Evolutionary conservation across 495 filamentous ascomycete genomes (phyloP).

Genomic region (Astrothelium macrocarpum): DNA sequence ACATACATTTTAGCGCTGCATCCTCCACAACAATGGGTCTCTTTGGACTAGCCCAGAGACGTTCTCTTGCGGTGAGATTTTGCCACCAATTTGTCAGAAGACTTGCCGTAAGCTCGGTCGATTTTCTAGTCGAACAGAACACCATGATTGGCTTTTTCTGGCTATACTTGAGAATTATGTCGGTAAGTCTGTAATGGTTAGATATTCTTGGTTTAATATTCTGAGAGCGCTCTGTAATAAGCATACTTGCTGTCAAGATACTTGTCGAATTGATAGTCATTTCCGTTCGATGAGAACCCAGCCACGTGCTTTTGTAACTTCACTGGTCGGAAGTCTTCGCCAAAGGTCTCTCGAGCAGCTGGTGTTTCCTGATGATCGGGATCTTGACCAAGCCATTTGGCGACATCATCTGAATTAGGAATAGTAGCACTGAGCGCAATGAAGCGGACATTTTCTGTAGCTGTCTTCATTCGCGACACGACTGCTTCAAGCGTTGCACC

Average conservation of each 20-base stretch:
- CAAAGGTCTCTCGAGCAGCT: slow-evolving; percentile 70
- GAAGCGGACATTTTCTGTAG: slow-evolving; percentile 79
- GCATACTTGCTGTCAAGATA: slow-evolving; percentile 59
- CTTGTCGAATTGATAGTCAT: slow-evolving; percentile 86
- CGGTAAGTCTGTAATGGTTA: slow-evolving; percentile 45
- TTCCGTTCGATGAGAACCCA: slow-evolving; percentile 56
- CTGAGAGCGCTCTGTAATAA: neutral
- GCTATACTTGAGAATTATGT: slow-evolving; percentile 67
- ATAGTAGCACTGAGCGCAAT: slow-evolving; percentile 88
- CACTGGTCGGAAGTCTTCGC: slow-evolving; percentile 84
- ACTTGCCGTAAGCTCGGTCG: slow-evolving; percentile 65
- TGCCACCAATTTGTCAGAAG: slow-evolving; percentile 60
- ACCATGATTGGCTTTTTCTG: slow-evolving; percentile 80
- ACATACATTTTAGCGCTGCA: slow-evolving; percentile 51
- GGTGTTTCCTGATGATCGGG: slow-evolving; percentile 55
- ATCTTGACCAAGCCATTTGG: slow-evolving; percentile 80
- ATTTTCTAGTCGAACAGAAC: slow-evolving; percentile 81
- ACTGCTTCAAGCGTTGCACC: slow-evolving; percentile 93
- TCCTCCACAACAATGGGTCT: slow-evolving; percentile 47
- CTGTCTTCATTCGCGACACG: slow-evolving; percentile 92
- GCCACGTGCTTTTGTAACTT: slow-evolving; percentile 79
- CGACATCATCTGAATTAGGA: slow-evolving; percentile 86
- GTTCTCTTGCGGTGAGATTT: slow-evolving; percentile 43
- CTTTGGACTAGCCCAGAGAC: slow-evolving; percentile 59
- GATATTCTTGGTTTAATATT: neutral